These are phyloP conservation scores for Vanderwaltozyma polyspora DNA, from an alignment of 805 yeast genomes.

Conservation along the genomic window DNA sequence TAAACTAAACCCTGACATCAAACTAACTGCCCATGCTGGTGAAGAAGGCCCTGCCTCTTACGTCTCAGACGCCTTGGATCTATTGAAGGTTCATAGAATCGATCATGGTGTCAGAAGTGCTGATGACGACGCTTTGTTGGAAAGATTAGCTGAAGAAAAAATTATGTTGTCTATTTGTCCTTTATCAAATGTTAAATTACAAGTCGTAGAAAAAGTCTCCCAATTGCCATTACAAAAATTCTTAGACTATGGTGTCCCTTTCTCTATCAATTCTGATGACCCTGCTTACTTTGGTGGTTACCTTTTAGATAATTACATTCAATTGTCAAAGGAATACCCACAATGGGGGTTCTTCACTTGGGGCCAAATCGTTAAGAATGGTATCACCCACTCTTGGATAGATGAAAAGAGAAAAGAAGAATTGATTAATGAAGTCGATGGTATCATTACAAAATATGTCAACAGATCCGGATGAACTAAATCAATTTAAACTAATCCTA, in stretches of 20 bases:
- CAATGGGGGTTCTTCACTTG: constrained; percentile 51
- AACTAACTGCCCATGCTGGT: constrained; percentile 79
- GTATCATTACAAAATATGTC: constrained; percentile 29
- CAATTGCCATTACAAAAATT: constrained; percentile 57
- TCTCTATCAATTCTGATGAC: constrained; percentile 68
- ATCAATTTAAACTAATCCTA: too few relatives aligned
- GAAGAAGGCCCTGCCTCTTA: constrained; percentile 78
- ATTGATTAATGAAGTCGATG: constrained; percentile 36
- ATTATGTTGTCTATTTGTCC: constrained; percentile 68
- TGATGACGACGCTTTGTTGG: constrained; percentile 42
- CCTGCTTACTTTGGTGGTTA: constrained; percentile 85
- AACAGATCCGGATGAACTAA: too few relatives aligned
- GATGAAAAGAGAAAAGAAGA: constrained; percentile 43
- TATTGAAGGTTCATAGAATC: constrained; percentile 53
- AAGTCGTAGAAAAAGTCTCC: constrained; percentile 55
- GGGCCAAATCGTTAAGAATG: constrained; percentile 51
- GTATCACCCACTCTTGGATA: constrained; percentile 68
- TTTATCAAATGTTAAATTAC: constrained; percentile 61
- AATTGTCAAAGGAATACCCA: constrained; percentile 50
- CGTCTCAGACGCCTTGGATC: constrained; percentile 46
- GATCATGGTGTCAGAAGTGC: constrained; percentile 71
- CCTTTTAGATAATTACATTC: constrained; percentile 61
- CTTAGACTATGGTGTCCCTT: constrained; percentile 52
- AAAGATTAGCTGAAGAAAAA: constrained; percentile 43
- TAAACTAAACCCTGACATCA: constrained; percentile 39